These are phyloP conservation scores for Arctium lappa DNA, from an alignment of 129 eudicot species.

Conservation along the genomic window DNA sequence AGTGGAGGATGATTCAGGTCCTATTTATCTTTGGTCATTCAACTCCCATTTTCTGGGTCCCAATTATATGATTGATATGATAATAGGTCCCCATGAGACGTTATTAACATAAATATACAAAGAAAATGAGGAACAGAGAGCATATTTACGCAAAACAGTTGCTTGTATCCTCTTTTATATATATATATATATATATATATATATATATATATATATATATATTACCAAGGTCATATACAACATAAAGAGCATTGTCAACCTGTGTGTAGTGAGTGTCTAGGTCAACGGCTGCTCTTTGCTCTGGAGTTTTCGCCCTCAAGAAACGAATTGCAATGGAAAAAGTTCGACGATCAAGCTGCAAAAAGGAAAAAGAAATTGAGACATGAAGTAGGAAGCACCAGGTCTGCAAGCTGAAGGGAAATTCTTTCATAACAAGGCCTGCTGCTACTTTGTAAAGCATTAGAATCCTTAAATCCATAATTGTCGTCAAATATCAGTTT, in stretches of 20 bases:
- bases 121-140: neutral
- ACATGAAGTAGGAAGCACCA: constrained; percentile 3
- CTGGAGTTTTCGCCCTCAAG: constrained; percentile 93
- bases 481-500: neutral
- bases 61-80: neutral
- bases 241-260: constrained; percentile 37
- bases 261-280: constrained; percentile 91
- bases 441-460: neutral
- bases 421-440: neutral
- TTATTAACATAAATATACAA: neutral
- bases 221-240: neutral
- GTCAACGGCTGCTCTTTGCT: constrained; percentile 96
- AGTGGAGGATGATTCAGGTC: neutral
- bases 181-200: neutral
- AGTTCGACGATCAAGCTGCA: constrained; percentile 75
- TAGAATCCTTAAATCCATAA: neutral
- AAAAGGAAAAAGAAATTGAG: constrained; percentile 4
- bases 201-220: neutral
- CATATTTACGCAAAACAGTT: neutral
- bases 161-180: neutral
- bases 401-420: neutral
- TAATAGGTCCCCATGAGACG: neutral
- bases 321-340: constrained; percentile 80
- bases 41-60: neutral
- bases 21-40: neutral